Evolutionary conservation across 2,329 filamentous ascomycete genomes (phyloP), one percentile per base, ranked within the genome.

Genomic region (Aspergillus brasiliensis): DNA sequence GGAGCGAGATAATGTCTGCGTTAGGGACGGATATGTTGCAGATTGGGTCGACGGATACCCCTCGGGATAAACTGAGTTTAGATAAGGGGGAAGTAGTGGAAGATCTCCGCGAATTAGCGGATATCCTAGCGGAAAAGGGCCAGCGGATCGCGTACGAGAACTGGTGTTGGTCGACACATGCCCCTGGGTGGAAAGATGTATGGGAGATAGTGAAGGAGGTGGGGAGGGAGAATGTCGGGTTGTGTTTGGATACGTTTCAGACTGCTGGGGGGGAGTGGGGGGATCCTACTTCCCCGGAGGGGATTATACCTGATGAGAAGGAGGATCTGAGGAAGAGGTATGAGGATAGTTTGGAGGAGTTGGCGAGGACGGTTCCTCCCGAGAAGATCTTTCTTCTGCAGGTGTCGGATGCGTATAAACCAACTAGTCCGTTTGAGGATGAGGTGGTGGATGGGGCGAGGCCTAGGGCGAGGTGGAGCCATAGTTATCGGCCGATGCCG

Each of bases 231-330:
- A 92, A 93, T 62, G 79, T 92, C 10, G 90, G 90, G 0, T 77
- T 93, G 0, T 93, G 90, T 65, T 82, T 94, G 1, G 90, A 94
- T 66, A 92, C 89, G 0, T 93, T 93, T 76, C 89, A 93, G 70
- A 88, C 84, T 2, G 88, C 85, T 0, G 90, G 89, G 0, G 84
- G 87, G 1, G 89, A 93, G 70, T 92, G 85, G 83, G 90, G 80
- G 0, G 89, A 92, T 65, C 90, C 90, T 0, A 88, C 84, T 0
- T 90, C 88, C 0, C 56, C 73, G 4, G 11, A 15, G 10, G 31
- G 31, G 11, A 11, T 34, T 1, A 2, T 15, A 2, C 0, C 4
- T 34, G 28, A 11, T 34, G 28, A 11, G 11, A 11, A 2, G 1
- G 31, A 34, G 5, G 78, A 84, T 28, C 65, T 90, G 3, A 75